phyloP scores from a whole-genome alignment of 805 yeast genomes.

The Ogataea neopini region DNA sequence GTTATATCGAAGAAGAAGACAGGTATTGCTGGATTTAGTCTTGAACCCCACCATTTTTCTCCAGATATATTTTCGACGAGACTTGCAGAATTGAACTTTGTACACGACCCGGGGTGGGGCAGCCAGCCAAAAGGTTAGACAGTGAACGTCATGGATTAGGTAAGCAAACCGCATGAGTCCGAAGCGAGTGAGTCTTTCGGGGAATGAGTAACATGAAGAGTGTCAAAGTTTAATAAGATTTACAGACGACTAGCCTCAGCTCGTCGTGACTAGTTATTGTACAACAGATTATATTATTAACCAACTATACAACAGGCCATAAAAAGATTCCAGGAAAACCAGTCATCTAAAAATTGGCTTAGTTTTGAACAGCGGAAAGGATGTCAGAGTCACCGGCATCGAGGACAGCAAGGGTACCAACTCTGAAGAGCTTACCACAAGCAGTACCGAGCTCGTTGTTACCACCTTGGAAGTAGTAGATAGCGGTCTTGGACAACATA shows the following conservation, averaged over 20 bases:
- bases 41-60: conserved; percentile 3
- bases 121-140: too few species aligned
- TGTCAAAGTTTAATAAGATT: too few species aligned
- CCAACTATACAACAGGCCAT: conserved; percentile 3
- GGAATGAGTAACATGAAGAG: too few species aligned
- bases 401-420: conserved; percentile 92
- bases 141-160: not conserved
- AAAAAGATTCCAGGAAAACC: not conserved
- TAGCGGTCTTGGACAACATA: conserved; percentile 96
- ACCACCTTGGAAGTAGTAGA: conserved; percentile 99
- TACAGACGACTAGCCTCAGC: not conserved
- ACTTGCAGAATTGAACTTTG: not conserved
- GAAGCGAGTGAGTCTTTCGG: too few species aligned
- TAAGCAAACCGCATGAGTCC: not conserved
- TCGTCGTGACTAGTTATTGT: conserved; percentile 1
- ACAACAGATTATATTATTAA: not conserved
- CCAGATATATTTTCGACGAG: conserved; percentile 6
- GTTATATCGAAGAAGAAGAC: not conserved
- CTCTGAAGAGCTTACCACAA: conserved; percentile 99
- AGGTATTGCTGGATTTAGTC: not conserved
- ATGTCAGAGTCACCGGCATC: conserved; percentile 99
- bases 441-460: conserved; percentile 99
- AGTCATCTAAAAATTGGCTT: conserved; percentile 10
- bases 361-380: conserved; percentile 60
- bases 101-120: conserved; percentile 6